Conservation (phyloP, 169 alveolate species). For the Eimeria brunetti region DNA sequence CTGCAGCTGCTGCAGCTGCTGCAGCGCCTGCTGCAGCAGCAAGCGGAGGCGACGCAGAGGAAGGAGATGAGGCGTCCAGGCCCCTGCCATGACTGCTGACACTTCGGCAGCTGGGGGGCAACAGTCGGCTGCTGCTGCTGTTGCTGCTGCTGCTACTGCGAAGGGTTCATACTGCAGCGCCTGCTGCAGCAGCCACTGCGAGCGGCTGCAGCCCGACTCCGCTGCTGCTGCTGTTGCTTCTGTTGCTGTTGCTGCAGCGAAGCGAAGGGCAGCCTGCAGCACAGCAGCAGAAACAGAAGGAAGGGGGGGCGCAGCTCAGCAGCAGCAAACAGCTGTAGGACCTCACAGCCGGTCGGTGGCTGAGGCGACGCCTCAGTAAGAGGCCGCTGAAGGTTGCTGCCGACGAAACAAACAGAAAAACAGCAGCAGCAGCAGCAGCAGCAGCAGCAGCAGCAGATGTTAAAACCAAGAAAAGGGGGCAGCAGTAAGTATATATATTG, state of each 20-base stretch:
- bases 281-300: not conserved
- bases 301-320: not conserved
- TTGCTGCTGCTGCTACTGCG: not conserved
- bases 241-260: slow-evolving; percentile 6
- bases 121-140: not conserved
- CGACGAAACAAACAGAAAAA: slow-evolving; percentile 19
- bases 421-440: slow-evolving; percentile 32
- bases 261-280: slow-evolving; percentile 68
- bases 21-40: slow-evolving; percentile 52
- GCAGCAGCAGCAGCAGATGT: not conserved
- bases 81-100: slow-evolving; percentile 45
- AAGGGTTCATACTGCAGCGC: slow-evolving; percentile 57
- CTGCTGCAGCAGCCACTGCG: slow-evolving; percentile 56
- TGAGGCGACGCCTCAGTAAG: slow-evolving; percentile 59
- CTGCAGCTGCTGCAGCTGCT: slow-evolving; percentile 51
- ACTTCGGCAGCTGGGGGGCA: slow-evolving; percentile 2
- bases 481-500: too few relatives aligned
- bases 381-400: slow-evolving; percentile 46
- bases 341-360: slow-evolving; percentile 43
- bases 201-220: not conserved
- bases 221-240: slow-evolving; percentile 30
- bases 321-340: slow-evolving; percentile 29
- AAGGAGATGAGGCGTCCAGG: slow-evolving; percentile 54
- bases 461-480: too few relatives aligned
- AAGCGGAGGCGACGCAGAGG: slow-evolving; percentile 69